phyloP scores from a whole-genome alignment of 2,329 filamentous ascomycete species.

The Aspergillus calidoustus region DNA sequence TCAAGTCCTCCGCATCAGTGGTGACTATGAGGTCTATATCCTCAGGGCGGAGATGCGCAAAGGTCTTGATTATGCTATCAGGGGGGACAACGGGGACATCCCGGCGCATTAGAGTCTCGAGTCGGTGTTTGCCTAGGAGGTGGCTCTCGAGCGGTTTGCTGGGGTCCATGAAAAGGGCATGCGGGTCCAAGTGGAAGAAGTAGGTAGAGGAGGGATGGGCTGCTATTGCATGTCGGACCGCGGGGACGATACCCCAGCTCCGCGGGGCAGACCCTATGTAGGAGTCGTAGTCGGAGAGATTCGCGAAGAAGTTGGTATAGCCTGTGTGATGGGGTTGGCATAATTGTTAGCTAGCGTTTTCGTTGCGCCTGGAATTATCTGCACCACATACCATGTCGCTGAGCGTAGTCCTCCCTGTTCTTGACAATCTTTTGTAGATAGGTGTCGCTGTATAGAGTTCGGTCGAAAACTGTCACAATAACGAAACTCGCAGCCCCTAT shows the following conservation, averaged over 20 bases:
- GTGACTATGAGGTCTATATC: slow-evolving; percentile 82
- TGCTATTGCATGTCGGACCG: slow-evolving; percentile 85
- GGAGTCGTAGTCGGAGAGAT: slow-evolving; percentile 70
- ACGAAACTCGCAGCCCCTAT: slow-evolving; percentile 61
- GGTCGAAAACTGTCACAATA: slow-evolving; percentile 83
- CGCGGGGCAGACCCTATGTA: slow-evolving; percentile 47
- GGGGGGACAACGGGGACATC: slow-evolving; percentile 88
- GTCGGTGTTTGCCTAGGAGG: slow-evolving; percentile 67
- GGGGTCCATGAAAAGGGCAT: slow-evolving; percentile 88
- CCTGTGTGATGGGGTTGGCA: slow-evolving; percentile 56
- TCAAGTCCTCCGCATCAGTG: slow-evolving; percentile 81
- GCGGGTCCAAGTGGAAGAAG: slow-evolving; percentile 85
- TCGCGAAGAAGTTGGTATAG: slow-evolving; percentile 83
- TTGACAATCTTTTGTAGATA: slow-evolving; percentile 77
- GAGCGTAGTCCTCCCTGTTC: slow-evolving; percentile 84
- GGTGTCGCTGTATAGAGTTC: slow-evolving; percentile 62
- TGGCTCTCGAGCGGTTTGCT: slow-evolving; percentile 69
- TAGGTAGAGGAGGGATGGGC: slow-evolving; percentile 76
- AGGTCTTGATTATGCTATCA: slow-evolving; percentile 96
- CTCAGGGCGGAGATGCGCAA: slow-evolving; percentile 75
- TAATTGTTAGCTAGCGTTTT: background rate
- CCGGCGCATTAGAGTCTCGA: slow-evolving; percentile 81
- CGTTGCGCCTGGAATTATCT: background rate
- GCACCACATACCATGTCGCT: slow-evolving; percentile 72
- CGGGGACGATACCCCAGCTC: slow-evolving; percentile 72